Percentiles rank a stretch among this genome's conserved stretches.
These are phyloP conservation scores for Phalaenopsis equestris DNA, from an alignment of 106 monocot species.

Conservation along the genomic window DNA sequence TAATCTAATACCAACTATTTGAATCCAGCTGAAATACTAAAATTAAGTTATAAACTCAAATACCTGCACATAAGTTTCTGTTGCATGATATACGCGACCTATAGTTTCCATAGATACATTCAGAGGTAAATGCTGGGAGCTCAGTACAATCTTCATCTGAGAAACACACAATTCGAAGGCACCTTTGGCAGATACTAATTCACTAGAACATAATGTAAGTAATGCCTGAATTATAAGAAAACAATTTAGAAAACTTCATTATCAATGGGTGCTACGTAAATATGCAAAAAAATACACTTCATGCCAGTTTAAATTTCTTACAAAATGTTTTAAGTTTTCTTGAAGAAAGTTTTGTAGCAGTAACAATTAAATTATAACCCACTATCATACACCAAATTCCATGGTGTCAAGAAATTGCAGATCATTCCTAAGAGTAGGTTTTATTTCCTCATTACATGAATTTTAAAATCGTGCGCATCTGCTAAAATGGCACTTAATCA, in stretches of 20 bases:
- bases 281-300: not conserved
- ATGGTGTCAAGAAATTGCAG: not conserved
- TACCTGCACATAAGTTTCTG: constrained; percentile 95
- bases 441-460: not conserved
- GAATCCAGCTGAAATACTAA: not conserved
- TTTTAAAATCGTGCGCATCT: not conserved
- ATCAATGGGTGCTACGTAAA: not conserved
- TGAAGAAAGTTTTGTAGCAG: not conserved
- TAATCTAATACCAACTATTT: not conserved
- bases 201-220: constrained; percentile 85
- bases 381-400: not conserved
- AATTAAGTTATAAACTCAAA: not conserved
- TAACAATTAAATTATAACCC: not conserved
- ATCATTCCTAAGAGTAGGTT: not conserved
- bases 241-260: constrained; percentile 1
- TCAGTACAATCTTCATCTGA: constrained; percentile 84
- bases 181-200: constrained; percentile 76
- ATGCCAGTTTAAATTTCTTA: not conserved
- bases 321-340: not conserved
- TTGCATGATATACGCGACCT: constrained; percentile 84
- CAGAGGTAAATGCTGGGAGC: constrained; percentile 60
- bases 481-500: not conserved
- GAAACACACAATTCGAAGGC: constrained; percentile 57
- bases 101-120: constrained; percentile 80
- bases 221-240: constrained; percentile 45